phyloP scores from a whole-genome alignment of 2,329 filamentous ascomycete species.

The Pseudocercospora cruenta region DNA sequence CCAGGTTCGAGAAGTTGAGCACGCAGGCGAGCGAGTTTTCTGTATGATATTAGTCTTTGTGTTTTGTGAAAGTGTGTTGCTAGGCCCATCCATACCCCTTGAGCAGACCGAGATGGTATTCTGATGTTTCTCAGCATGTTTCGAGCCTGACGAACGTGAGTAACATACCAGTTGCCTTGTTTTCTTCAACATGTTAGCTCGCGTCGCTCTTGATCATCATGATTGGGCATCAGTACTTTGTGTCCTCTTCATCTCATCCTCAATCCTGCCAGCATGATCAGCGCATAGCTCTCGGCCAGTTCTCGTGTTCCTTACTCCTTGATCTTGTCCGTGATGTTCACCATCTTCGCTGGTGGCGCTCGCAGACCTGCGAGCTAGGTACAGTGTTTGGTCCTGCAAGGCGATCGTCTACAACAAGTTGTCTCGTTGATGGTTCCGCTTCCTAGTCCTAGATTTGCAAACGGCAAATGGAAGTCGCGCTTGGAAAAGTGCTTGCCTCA shows the following conservation, averaged over 20 bases:
- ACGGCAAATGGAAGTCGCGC: background rate
- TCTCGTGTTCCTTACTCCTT: slow-evolving; percentile 73
- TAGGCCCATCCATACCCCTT: slow-evolving; percentile 72
- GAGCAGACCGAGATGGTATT: slow-evolving; percentile 95
- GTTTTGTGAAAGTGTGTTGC: background rate
- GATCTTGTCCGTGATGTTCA: slow-evolving; percentile 99
- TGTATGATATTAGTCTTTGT: slow-evolving; percentile 45
- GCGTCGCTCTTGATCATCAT: background rate
- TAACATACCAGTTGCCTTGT: slow-evolving; percentile 91
- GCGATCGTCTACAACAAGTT: background rate
- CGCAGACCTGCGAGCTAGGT: slow-evolving; percentile 20
- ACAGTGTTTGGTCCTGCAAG: background rate
- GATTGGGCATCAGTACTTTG: slow-evolving; percentile 71
- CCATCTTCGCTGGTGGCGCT: slow-evolving; percentile 65
- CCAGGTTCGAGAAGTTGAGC: slow-evolving; percentile 92
- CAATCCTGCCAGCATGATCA: slow-evolving; percentile 70
- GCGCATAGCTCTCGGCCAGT: slow-evolving; percentile 3
- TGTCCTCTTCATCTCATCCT: slow-evolving; percentile 98
- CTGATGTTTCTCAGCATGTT: slow-evolving; percentile 56
- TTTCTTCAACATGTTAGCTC: slow-evolving; percentile 66
- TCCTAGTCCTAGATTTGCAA: background rate
- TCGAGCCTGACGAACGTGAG: slow-evolving; percentile 7
- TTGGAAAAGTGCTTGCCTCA: background rate
- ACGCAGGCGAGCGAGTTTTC: slow-evolving; percentile 92
- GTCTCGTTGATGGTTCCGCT: background rate